Conservation (phyloP, 305 asterid genomes). For the Caryopteris hybrid region DNA sequence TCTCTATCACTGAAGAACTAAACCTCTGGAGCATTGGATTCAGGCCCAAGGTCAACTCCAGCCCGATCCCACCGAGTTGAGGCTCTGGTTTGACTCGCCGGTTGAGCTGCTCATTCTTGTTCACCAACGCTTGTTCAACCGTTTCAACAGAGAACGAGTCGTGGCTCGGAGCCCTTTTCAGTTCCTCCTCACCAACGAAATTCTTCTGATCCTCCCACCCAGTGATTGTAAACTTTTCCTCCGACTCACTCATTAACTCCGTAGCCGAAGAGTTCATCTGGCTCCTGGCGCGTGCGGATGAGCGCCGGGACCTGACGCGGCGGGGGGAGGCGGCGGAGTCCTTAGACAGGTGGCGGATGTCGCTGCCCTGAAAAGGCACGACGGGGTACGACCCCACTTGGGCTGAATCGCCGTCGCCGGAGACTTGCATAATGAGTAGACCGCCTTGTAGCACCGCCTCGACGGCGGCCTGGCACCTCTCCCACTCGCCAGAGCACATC, state of each 20-base stretch:
- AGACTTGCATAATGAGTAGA: constrained; percentile 30
- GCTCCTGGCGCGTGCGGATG: constrained; percentile 3
- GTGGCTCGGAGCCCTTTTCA: constrained; percentile 43
- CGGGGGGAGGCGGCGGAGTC: constrained; percentile 21
- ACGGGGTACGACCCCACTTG: constrained; percentile 17
- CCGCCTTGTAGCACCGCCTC: constrained; percentile 65
- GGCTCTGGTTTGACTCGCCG: constrained; percentile 23
- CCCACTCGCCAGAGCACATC: constrained; percentile 60
- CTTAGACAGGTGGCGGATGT: constrained; percentile 63
- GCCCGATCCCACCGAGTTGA: constrained; percentile 21
- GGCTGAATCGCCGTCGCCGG: constrained; percentile 12
- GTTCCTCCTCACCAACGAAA: neutral
- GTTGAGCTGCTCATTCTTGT: constrained; percentile 12
- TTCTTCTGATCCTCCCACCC: constrained; percentile 42
- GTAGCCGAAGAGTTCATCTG: neutral
- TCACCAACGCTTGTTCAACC: constrained; percentile 39
- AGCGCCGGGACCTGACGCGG: constrained; percentile 37
- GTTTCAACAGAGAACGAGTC: constrained; percentile 62
- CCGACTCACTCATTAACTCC: constrained; percentile 22
- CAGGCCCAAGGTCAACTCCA: constrained; percentile 60
- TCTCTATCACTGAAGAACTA: constrained; percentile 18
- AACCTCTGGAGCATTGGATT: constrained; percentile 20
- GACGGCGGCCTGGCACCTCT: constrained; percentile 62
- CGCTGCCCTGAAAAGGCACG: constrained; percentile 44
- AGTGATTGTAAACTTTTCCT: constrained; percentile 49